Evolutionary conservation across 805 yeast genomes (phyloP).

Genomic region (Pichia insulana): DNA sequence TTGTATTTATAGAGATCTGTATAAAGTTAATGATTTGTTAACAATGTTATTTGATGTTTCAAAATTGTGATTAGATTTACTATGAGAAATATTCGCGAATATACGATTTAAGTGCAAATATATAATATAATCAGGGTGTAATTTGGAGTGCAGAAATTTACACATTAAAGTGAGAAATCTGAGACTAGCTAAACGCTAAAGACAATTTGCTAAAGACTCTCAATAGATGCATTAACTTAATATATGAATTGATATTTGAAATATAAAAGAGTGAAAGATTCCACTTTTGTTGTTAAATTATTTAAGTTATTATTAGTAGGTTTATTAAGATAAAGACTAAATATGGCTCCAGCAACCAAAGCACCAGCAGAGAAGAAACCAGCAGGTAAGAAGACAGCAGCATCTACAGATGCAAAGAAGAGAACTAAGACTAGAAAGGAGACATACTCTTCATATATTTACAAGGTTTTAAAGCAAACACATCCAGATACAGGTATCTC

Average conservation of each 20-base stretch:
- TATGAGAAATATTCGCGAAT: neutral
- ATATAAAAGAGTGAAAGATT: too few species aligned
- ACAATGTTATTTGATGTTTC: too few species aligned
- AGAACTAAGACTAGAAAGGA: conserved; percentile 95
- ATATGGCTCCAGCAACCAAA: conserved; percentile 86
- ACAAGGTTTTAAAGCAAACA: conserved; percentile 97
- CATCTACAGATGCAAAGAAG: conserved; percentile 72
- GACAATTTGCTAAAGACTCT: too few species aligned
- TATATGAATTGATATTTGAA: neutral
- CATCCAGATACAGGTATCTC: conserved; percentile 99
- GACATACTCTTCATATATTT: conserved; percentile 95
- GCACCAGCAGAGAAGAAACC: conserved; percentile 96
- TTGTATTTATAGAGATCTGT: too few species aligned
- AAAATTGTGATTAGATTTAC: too few species aligned
- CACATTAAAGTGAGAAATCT: neutral
- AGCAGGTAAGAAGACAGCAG: conserved; percentile 82
- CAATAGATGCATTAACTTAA: too few species aligned
- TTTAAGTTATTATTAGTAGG: neutral
- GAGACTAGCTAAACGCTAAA: too few species aligned
- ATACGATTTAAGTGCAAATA: neutral
- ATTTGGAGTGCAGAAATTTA: neutral
- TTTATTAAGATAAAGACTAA: conserved; percentile 10
- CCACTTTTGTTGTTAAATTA: too few species aligned
- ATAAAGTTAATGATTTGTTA: too few species aligned
- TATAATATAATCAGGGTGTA: neutral